Percentiles rank a stretch among this genome's conserved stretches.
Evolutionary conservation across 2,329 filamentous ascomycete species (phyloP).

Genomic region (Alternaria arborescens): DNA sequence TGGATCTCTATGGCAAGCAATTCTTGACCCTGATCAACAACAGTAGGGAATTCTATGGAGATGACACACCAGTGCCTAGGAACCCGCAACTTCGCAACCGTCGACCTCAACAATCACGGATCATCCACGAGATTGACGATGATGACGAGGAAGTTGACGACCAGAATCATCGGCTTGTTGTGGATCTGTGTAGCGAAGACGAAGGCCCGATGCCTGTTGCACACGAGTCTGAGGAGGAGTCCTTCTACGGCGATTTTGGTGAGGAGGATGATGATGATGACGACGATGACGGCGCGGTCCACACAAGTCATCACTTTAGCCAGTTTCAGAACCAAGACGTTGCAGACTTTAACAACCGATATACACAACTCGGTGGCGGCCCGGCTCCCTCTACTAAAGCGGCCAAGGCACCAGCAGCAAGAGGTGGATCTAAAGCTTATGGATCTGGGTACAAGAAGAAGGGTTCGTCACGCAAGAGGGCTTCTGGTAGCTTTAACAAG

Average conservation of each 20-base stretch:
- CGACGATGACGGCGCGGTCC: constrained; percentile 26
- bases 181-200: constrained; percentile 54
- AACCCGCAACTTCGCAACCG: constrained; percentile 23
- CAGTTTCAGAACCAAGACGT: constrained; percentile 37
- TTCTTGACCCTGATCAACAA: constrained; percentile 67
- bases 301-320: constrained; percentile 44
- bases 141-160: constrained; percentile 55
- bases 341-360: constrained; percentile 40
- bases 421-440: constrained; percentile 26
- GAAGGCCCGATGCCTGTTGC: constrained; percentile 28
- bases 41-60: constrained; percentile 38
- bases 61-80: constrained; percentile 25
- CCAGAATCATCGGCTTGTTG: constrained; percentile 60
- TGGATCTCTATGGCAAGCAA: constrained; percentile 66
- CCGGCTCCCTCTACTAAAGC: constrained; percentile 23
- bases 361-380: constrained; percentile 29
- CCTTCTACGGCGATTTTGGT: constrained; percentile 33
- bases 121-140: constrained; percentile 46
- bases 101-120: constrained; percentile 22
- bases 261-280: constrained; percentile 38
- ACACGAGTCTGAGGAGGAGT: constrained; percentile 29
- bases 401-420: constrained; percentile 19
- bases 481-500: constrained; percentile 28
- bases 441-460: constrained; percentile 30
- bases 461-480: constrained; percentile 22